Percentiles rank a stretch among this genome's conserved stretches.
phyloP scores from a whole-genome alignment of 208 protist genomes.

The Leishmania tarentolae region DNA sequence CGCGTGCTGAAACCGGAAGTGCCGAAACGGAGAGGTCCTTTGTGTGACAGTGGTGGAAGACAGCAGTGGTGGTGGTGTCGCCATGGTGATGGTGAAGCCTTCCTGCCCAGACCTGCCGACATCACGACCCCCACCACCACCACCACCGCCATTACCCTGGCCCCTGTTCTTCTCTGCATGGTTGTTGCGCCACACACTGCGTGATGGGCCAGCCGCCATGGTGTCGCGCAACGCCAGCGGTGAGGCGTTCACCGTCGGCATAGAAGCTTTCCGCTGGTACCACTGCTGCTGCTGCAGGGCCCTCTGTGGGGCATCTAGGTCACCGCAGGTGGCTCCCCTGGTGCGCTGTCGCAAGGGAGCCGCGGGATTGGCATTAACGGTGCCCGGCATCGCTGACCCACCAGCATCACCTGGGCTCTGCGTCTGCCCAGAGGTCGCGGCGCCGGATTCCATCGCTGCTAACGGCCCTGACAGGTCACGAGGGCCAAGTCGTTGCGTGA shows the following conservation, averaged over 20 bases:
- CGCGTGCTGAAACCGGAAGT: neutral
- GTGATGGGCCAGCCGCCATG: neutral
- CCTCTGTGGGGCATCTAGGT: neutral
- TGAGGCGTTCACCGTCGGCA: neutral
- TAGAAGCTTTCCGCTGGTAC: neutral
- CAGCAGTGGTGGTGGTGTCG: neutral
- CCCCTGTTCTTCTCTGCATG: neutral
- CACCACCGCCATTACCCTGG: neutral
- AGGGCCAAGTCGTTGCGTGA: slow-evolving; percentile 9
- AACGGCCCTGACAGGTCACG: slow-evolving; percentile 20
- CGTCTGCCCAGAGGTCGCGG: slow-evolving; percentile 5
- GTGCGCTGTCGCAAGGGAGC: neutral
- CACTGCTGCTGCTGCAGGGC: neutral
- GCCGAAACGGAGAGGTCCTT: neutral
- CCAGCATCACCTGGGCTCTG: slow-evolving; percentile 4
- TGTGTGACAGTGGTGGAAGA: neutral
- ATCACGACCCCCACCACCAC: neutral
- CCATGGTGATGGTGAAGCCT: neutral
- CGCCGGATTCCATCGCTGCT: slow-evolving; percentile 8
- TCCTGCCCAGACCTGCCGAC: neutral
- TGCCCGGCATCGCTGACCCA: neutral
- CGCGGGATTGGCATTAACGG: neutral
- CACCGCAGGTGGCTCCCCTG: neutral
- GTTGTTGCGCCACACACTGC: neutral
- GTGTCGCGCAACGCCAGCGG: slow-evolving; percentile 7